phyloP scores from a whole-genome alignment of 1,139 yeast species.

The Geotrichum histeridarum region DNA sequence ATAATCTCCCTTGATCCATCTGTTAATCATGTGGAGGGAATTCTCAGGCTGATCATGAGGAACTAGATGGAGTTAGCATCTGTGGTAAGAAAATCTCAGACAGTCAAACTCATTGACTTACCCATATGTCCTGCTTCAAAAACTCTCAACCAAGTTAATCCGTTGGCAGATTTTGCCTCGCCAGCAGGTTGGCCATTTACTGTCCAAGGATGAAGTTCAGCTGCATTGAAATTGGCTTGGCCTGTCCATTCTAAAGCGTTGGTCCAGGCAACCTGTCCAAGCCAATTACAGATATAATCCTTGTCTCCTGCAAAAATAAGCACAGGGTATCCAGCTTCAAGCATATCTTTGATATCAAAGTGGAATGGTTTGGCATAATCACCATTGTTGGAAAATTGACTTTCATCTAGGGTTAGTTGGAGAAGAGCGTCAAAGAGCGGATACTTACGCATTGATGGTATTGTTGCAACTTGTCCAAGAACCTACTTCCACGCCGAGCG shows the following conservation, averaged over 20 bases:
- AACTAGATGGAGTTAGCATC: slow-evolving; percentile 31
- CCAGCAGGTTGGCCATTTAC: slow-evolving; percentile 39
- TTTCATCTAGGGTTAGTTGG: background rate
- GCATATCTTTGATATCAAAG: slow-evolving; percentile 51
- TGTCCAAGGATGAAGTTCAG: slow-evolving; percentile 30
- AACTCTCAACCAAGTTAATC: slow-evolving; percentile 55
- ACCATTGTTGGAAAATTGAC: slow-evolving; percentile 51
- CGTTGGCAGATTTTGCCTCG: slow-evolving; percentile 44
- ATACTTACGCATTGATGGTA: slow-evolving; percentile 43
- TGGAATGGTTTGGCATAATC: slow-evolving; percentile 67
- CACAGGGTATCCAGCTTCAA: slow-evolving; percentile 62
- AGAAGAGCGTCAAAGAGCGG: background rate
- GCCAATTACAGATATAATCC: slow-evolving; percentile 87
- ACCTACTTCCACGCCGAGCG: slow-evolving; percentile 56
- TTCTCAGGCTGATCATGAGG: slow-evolving; percentile 71
- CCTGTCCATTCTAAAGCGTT: slow-evolving; percentile 61
- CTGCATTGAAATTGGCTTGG: slow-evolving; percentile 22
- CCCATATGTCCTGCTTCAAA: slow-evolving; percentile 58
- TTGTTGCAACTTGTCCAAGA: slow-evolving; percentile 53
- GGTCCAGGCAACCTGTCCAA: slow-evolving; percentile 79
- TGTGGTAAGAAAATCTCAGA: background rate
- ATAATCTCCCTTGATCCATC: slow-evolving; percentile 47
- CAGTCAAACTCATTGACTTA: background rate
- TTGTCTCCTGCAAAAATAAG: slow-evolving; percentile 84
- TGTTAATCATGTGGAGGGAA: slow-evolving; percentile 64